Base-by-base conservation (phyloP, 805 yeast species). In the Metschnikowia gelsemii region DNA sequence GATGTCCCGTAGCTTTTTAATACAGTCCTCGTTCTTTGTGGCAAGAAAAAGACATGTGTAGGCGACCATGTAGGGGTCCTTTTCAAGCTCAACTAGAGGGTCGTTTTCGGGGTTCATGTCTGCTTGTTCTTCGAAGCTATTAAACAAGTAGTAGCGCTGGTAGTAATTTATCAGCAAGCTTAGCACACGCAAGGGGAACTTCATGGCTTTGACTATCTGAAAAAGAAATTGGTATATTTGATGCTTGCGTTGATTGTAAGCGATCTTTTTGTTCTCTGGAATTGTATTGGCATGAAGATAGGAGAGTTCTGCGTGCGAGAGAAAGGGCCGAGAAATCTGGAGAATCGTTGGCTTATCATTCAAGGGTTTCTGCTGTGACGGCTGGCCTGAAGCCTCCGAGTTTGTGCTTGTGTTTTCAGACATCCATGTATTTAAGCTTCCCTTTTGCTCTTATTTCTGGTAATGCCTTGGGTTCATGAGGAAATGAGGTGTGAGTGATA, bases 21-120 rank as follows among this genome's bases (percentile, higher is more conserved):
- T 82, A 30, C 89, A 86, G 56, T 89, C 96, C 55, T 87, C 95
- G 49, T 81, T 79, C 59, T 89, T 87, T 31, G 82, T 68, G 2
- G 96, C 84, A 12, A 87, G 66, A 43, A 85, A 76, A 6, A 89
- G 58, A 40, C 88, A 75, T 8, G 91, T 75, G 7, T 82, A 62
- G 0, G 87, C 86, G n/a, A 86, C 75, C 32, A 82, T 81, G 49
- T 71, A 72, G 32, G 80, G 78, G 39, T 74, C 69, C 30, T 56
- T 63, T 37, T 65, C 72, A 22, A 61, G 51, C 35, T 61, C 64
- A 7, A 24, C 35, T 21, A 48, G 13, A 5, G 48, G 47, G 21
- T 52, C 57, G 26, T 37, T 48, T 8, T 51, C 57, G 12, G 47
- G 52, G 20, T 55, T 50, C 37, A 54, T 59, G 32, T 56, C 59